A percentile compares a stretch with the other conserved stretches of the same genome.
Evolutionary conservation across 2,329 filamentous ascomycete species (phyloP).

Genomic region (Dactylellina sp.): DNA sequence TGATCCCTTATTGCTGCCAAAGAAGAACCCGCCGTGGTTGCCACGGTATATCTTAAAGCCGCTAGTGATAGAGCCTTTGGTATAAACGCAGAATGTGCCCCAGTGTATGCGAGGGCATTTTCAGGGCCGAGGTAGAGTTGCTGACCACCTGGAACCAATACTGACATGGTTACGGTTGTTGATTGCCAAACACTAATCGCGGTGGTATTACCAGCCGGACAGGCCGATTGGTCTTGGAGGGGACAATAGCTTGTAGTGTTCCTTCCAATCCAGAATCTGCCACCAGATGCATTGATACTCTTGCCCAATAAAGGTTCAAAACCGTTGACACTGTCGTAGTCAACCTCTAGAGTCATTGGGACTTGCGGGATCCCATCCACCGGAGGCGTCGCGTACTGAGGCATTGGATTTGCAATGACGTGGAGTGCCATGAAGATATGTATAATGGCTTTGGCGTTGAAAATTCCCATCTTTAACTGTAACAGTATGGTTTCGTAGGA

Average conservation of each 20-base stretch:
- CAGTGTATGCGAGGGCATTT: slow-evolving; percentile 70
- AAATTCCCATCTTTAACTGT: background rate
- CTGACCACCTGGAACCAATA: slow-evolving; percentile 73
- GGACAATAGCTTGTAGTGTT: background rate
- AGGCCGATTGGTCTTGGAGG: background rate
- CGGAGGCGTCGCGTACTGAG: background rate
- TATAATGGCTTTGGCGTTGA: background rate
- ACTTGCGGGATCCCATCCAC: background rate
- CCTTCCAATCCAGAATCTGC: slow-evolving; percentile 4
- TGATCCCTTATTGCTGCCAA: background rate
- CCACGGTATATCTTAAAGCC: slow-evolving; percentile 64
- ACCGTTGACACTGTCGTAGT: background rate
- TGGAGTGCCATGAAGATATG: background rate
- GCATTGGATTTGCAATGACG: background rate
- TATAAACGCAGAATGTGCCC: slow-evolving; percentile 69
- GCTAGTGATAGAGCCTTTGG: slow-evolving; percentile 68
- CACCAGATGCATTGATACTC: background rate
- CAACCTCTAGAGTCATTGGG: background rate
- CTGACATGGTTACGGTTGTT: slow-evolving; percentile 55
- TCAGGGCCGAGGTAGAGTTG: slow-evolving; percentile 70
- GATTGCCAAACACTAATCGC: background rate
- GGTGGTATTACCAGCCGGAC: background rate
- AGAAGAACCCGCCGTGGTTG: background rate
- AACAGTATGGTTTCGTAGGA: background rate
- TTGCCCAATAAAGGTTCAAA: background rate